Evolutionary conservation across 805 yeast genomes (phyloP).

Genomic region (Zygotorulaspora florentina): DNA sequence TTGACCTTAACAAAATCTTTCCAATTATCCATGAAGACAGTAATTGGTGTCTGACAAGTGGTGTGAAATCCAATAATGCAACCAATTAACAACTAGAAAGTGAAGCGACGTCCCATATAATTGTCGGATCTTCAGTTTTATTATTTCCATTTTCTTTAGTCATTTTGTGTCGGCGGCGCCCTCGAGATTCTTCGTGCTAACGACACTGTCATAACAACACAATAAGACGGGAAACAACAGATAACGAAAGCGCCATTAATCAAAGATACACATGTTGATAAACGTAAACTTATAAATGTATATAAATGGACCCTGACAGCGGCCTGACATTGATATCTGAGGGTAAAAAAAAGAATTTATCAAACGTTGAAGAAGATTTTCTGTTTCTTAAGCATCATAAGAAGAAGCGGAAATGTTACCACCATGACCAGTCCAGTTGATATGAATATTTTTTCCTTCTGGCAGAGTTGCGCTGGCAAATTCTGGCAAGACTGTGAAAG

Average conservation of each 20-base stretch:
- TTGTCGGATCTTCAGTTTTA: background rate
- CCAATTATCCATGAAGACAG: slow-evolving; percentile 5
- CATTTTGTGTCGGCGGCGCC: slow-evolving; percentile 2
- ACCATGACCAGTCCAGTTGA: slow-evolving; percentile 99
- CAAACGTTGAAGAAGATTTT: background rate
- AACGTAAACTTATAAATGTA: background rate
- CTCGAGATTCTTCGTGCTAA: background rate
- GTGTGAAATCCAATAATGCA: too few relatives aligned
- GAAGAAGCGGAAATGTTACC: slow-evolving; percentile 96
- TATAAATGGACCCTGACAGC: background rate
- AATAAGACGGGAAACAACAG: background rate
- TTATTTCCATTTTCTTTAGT: background rate
- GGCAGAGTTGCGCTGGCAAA: slow-evolving; percentile 71
- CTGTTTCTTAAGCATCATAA: slow-evolving; percentile 68
- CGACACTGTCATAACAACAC: background rate
- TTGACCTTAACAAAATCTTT: background rate
- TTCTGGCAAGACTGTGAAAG: slow-evolving; percentile 93
- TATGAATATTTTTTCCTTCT: slow-evolving; percentile 78
- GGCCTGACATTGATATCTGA: too few relatives aligned
- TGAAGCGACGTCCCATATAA: too few relatives aligned
- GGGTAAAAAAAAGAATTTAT: background rate
- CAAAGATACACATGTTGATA: background rate
- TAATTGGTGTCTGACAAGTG: too few relatives aligned
- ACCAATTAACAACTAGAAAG: too few relatives aligned
- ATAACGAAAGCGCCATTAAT: background rate